These are phyloP conservation scores for Kuraishia ogatae DNA, from an alignment of 805 yeast species.

Conservation along the genomic window DNA sequence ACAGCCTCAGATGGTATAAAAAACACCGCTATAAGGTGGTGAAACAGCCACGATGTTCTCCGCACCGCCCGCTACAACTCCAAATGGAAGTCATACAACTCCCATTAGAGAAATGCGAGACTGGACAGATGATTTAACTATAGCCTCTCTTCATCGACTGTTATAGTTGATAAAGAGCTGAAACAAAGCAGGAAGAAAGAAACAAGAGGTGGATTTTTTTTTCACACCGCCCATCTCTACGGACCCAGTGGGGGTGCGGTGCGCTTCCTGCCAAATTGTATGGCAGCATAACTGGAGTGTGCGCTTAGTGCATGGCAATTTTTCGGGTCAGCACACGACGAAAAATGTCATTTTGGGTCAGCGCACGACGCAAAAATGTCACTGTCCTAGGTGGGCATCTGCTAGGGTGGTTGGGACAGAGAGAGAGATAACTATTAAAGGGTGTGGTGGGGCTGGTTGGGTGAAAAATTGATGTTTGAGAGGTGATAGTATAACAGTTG, in stretches of 20 bases:
- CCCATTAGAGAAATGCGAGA: neutral
- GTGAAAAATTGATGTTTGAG: neutral
- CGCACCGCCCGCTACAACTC: slow-evolving; percentile 24
- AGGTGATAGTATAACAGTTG: neutral
- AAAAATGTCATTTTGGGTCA: no score
- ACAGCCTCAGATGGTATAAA: slow-evolving; percentile 22
- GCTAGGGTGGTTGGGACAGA: neutral
- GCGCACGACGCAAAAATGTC: slow-evolving; percentile 1
- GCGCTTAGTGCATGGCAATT: slow-evolving; percentile 1
- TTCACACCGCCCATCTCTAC: neutral
- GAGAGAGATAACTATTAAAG: neutral
- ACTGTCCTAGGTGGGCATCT: slow-evolving; percentile 1
- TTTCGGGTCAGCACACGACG: slow-evolving; percentile 5
- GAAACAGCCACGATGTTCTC: slow-evolving; percentile 23
- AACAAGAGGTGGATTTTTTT: neutral
- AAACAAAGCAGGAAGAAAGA: neutral
- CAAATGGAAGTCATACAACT: neutral
- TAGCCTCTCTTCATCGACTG: slow-evolving; percentile 30
- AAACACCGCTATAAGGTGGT: slow-evolving; percentile 24
- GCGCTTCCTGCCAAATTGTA: neutral
- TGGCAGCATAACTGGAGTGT: neutral
- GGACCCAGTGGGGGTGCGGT: no score
- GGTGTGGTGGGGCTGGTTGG: neutral
- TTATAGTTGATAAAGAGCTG: slow-evolving; percentile 25
- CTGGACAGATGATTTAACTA: slow-evolving; percentile 21